Evolutionary conservation across 306 rosid species (phyloP), one percentile per base, ranked within the genome.

Genomic region (Glycine latifolia): DNA sequence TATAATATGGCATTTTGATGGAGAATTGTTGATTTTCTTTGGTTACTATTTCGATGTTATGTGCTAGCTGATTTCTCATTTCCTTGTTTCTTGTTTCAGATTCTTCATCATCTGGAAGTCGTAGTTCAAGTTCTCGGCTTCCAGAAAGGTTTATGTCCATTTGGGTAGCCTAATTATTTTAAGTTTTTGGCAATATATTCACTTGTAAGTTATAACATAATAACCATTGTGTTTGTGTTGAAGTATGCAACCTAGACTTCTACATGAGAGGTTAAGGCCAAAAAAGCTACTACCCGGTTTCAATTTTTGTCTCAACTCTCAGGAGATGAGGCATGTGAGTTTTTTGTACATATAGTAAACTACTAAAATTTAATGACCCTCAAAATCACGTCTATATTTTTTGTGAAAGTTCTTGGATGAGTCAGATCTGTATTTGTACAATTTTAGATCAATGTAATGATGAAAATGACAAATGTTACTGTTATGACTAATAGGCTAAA

Each of bases 71-170:
- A 68, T 82, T 69, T 52, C 61, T 82, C 37, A 20, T 73, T 78
- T 71, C 43, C 50, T 77, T 17, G 17, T 62, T 77, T 71, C 15
- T 66, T 81, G 73, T 71, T 86, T 81, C 86, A 96, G 94, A 89
- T 69, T 89, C 91, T 68, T 88, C 89, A 1, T 88, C 97, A 86
- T 83, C 90, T 31, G 87, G 87, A 79, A 92, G 86, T 82, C 90
- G 87, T 85, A 89, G 82, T 88, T 80, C 97, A 82, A 87, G 89
- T 86, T 85, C 91, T 61, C 91, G 91, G 63, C 91, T 96, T 89
- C 92, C 97, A 56, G 98, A 92, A 88, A 92, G 98, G 99, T 95
- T 85, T 62, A 61, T 12, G 80, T 79, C 70, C 56, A 56, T 52
- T 77, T 55, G 46, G 6, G 60, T 15, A 71, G 61, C 71, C 47